Conservation (phyloP, 2,329 filamentous ascomycete genomes). For the Cercospora citrullina region DNA sequence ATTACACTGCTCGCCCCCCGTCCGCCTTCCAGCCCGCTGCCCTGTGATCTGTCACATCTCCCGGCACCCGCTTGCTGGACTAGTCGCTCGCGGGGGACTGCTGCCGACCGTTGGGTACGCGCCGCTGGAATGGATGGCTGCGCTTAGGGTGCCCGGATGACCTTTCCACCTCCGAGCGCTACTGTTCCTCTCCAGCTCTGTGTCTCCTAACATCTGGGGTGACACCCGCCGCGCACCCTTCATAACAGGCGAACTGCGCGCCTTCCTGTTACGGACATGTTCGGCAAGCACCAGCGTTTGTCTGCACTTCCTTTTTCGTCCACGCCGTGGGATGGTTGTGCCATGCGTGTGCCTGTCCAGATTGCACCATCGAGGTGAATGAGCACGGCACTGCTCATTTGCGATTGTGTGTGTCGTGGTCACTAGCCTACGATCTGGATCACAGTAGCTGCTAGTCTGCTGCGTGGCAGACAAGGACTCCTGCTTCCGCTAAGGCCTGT, state of each 20-base stretch:
- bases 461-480: not conserved
- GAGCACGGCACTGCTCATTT: not conserved
- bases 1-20: not conserved
- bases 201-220: not conserved
- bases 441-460: not conserved
- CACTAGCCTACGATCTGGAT: not conserved
- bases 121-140: slow-evolving; percentile 7
- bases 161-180: not conserved
- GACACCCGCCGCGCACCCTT: not conserved
- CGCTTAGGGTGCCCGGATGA: not conserved
- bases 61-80: not conserved
- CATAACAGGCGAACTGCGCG: not conserved
- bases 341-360: not conserved
- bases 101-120: slow-evolving; percentile 5
- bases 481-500: not conserved
- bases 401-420: not conserved
- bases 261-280: not conserved
- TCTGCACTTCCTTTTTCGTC: not conserved
- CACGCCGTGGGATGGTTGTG: not conserved
- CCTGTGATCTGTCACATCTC: not conserved
- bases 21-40: not conserved
- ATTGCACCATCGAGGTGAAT: not conserved
- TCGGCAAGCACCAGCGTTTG: not conserved
- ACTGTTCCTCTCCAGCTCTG: not conserved
- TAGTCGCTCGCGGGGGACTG: not conserved